These are phyloP conservation scores for Gynochthodes officinalis DNA, from an alignment of 257 asterid genomes.

Conservation along the genomic window DNA sequence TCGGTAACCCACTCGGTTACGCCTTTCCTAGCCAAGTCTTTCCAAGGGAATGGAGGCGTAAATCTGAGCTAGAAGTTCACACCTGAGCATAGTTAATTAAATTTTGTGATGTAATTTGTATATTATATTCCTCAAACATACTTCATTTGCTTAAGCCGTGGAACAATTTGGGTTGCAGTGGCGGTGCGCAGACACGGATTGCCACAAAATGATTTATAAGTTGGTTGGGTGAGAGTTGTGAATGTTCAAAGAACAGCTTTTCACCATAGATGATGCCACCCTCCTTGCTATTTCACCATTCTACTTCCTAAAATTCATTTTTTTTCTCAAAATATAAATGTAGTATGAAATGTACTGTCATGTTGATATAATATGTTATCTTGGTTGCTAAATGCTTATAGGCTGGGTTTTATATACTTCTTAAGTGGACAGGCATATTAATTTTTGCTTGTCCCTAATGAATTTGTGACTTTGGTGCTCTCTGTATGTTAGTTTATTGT, in stretches of 20 bases:
- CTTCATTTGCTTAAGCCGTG: not conserved
- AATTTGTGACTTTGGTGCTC: not conserved
- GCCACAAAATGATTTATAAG: not conserved
- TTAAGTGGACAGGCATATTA: not conserved
- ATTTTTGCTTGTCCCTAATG: not conserved
- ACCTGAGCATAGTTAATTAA: not conserved
- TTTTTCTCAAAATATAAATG: not conserved
- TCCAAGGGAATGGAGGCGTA: not conserved
- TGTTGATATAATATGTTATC: not conserved
- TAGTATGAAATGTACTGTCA: not conserved
- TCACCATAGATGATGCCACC: not conserved
- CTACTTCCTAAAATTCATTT: not conserved
- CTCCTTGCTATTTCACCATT: not conserved
- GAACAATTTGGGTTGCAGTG: not conserved
- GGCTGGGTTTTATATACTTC: not conserved
- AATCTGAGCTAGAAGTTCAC: not conserved
- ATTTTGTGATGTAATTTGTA: not conserved
- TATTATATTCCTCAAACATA: not conserved
- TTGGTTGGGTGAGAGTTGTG: not conserved
- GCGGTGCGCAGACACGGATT: not conserved
- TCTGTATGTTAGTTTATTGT: not conserved
- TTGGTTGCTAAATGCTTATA: not conserved
- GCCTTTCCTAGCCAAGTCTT: no score
- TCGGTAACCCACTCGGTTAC: not conserved
- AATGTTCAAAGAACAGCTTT: slow-evolving; percentile 1